These are phyloP conservation scores for Cryptococcus maquisensis DNA, from an alignment of 1,284 basidiomycete species.

Conservation along the genomic window DNA sequence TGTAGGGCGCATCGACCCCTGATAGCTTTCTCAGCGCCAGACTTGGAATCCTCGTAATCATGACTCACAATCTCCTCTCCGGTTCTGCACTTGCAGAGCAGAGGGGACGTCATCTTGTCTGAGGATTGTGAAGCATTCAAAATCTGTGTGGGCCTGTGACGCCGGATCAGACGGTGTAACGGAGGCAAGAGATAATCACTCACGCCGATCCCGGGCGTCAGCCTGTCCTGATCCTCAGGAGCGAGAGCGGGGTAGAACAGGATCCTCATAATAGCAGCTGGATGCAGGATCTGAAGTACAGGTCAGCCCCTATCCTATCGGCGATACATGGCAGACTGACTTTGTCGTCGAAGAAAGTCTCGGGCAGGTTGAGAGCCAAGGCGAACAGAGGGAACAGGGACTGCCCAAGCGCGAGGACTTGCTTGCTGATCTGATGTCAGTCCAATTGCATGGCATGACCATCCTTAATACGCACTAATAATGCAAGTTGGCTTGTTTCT, in stretches of 20 bases:
- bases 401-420: slow-evolving; percentile 64
- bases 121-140: slow-evolving; percentile 68
- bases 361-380: slow-evolving; percentile 68
- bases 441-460: slow-evolving; percentile 60
- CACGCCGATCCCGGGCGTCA: slow-evolving; percentile 73
- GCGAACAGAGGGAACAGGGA: slow-evolving; percentile 77
- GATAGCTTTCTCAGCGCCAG: not conserved
- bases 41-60: not conserved
- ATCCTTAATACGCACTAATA: slow-evolving; percentile 64
- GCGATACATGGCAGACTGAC: slow-evolving; percentile 44
- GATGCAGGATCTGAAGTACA: slow-evolving; percentile 39
- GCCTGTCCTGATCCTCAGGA: slow-evolving; percentile 55
- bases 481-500: slow-evolving; percentile 35
- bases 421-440: slow-evolving; percentile 53
- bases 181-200: slow-evolving; percentile 11
- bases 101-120: slow-evolving; percentile 52
- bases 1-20: slow-evolving; percentile 62
- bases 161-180: not conserved
- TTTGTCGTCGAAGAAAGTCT: slow-evolving; percentile 76
- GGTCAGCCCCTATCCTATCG: not conserved
- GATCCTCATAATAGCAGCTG: slow-evolving; percentile 69
- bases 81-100: slow-evolving; percentile 65
- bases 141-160: slow-evolving; percentile 31
- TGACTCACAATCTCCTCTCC: slow-evolving; percentile 54
- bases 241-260: slow-evolving; percentile 76